Base-by-base conservation (phyloP, 2,329 filamentous ascomycete genomes). In the Ustulina deusta region DNA sequence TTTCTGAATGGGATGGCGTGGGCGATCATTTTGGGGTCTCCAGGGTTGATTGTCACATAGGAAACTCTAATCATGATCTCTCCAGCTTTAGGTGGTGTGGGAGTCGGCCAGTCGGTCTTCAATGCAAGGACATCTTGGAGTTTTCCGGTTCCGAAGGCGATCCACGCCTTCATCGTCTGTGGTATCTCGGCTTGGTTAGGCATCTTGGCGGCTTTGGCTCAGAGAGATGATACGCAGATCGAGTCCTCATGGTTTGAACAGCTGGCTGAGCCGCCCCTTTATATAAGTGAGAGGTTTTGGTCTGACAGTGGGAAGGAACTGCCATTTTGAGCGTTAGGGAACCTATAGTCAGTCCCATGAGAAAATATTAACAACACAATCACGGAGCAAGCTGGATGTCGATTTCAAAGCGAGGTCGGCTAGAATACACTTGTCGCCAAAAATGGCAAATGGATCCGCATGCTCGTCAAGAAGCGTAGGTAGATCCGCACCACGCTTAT, bases 21-120 rank as follows among this genome's bases (percentile, higher is more conserved):
- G 29, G 40, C 42, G 69, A 81, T 78, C 60, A 77, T 74, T 54
- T 77, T 72, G 7, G 78, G 59, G 68, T 81, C 79, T 62, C 74
- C 79, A 13, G 79, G 79, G 69, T 82, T 81, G 55, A 81, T 76
- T 15, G 79, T 74, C 3, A 78, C 77, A 68, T 80, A 74, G 9
- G 75, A 72, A 34, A 81, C 74, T 51, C 71, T 74, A 52, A 81
- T 61, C 49, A 80, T 72, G 48, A 81, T 67, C 29, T 77, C 65
- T 36, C 65, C 65, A 13, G 60, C 61, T 57, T 42, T 69, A 2
- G 69, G 67, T 34, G 63, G 48, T 25, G 52, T n/a, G 15, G 71
- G 69, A 20, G 68, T 70, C 6, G 74, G 73, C 34, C 58, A 69
- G 38, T 74, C 65, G n/a, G 65, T 68, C 54, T 69, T 71, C 6